Evolutionary conservation across 495 filamentous ascomycete species (phyloP).

Genomic region (Neurospora tetraspora): DNA sequence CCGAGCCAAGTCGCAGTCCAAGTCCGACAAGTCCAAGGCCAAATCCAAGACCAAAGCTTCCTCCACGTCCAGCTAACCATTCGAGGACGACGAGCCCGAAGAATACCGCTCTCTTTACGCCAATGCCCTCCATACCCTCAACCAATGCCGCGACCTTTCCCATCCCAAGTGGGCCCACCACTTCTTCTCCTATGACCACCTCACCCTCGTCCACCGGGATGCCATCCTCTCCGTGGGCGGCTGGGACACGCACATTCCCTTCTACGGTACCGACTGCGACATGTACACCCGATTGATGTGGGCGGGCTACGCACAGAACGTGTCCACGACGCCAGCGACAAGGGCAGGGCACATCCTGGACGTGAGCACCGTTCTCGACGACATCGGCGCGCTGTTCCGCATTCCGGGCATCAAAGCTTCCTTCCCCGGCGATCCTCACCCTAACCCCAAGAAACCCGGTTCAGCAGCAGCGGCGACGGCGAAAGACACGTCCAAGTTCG

Average conservation of each 20-base stretch:
- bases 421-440: conserved; percentile 21
- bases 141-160: conserved; percentile 13
- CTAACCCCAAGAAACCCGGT: neutral
- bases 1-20: neutral
- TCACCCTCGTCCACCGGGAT: conserved; percentile 45
- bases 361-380: conserved; percentile 34
- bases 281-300: conserved; percentile 43
- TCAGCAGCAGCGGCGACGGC: too few relatives aligned
- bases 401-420: conserved; percentile 16
- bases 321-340: conserved; percentile 10
- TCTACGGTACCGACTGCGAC: conserved; percentile 41
- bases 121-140: conserved; percentile 33
- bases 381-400: conserved; percentile 37
- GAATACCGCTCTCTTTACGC: conserved; percentile 36
- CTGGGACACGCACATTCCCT: conserved; percentile 54
- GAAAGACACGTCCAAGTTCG: neutral
- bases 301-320: conserved; percentile 38
- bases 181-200: conserved; percentile 49
- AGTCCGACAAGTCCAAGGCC: neutral
- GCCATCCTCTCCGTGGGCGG: conserved; percentile 43
- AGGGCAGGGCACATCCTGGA: conserved; percentile 40
- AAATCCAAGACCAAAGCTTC: neutral
- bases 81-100: conserved; percentile 12
- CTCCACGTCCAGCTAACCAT: conserved; percentile 12
- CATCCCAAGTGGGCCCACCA: conserved; percentile 39